phyloP scores from a whole-genome alignment of 2,329 filamentous ascomycete genomes.

The Boeremia exigua region DNA sequence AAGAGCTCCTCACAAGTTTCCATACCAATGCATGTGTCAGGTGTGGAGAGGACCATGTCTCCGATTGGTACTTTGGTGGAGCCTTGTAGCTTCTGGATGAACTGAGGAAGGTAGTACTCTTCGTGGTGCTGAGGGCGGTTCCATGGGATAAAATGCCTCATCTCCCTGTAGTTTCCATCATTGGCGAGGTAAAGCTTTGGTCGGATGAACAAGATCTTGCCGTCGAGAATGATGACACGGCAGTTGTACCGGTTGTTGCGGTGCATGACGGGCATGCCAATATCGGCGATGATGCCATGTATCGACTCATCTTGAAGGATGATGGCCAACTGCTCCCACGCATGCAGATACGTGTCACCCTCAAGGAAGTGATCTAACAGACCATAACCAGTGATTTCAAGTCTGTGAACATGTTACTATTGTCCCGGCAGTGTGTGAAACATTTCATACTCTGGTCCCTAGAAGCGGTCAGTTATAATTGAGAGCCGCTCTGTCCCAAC shows the following conservation, averaged over 20 bases:
- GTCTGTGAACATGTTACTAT: slow-evolving; percentile 15
- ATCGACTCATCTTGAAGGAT: slow-evolving; percentile 67
- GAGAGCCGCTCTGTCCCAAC: slow-evolving; percentile 42
- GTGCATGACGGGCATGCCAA: slow-evolving; percentile 59
- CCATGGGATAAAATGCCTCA: slow-evolving; percentile 47
- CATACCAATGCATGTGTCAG: slow-evolving; percentile 67
- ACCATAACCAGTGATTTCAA: slow-evolving; percentile 50
- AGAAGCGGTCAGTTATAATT: not conserved
- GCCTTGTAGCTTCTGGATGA: slow-evolving; percentile 62
- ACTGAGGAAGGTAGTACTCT: slow-evolving; percentile 64
- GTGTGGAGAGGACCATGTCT: slow-evolving; percentile 67
- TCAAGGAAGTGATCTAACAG: slow-evolving; percentile 64
- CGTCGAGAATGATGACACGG: slow-evolving; percentile 68
- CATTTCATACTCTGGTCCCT: slow-evolving; percentile 14
- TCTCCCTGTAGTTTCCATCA: slow-evolving; percentile 65
- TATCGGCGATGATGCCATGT: slow-evolving; percentile 61
- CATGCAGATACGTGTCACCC: slow-evolving; percentile 33
- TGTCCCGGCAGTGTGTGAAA: not conserved
- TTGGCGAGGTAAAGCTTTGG: slow-evolving; percentile 76
- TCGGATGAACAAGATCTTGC: slow-evolving; percentile 72
- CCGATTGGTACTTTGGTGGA: slow-evolving; percentile 68
- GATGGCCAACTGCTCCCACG: slow-evolving; percentile 64
- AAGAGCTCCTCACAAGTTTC: slow-evolving; percentile 67
- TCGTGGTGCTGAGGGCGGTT: slow-evolving; percentile 61
- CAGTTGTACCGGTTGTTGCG: slow-evolving; percentile 68